Percentiles rank a stretch among this genome's conserved stretches.
Conservation (phyloP, 2,329 filamentous ascomycete species). For the Botrytis porri region DNA sequence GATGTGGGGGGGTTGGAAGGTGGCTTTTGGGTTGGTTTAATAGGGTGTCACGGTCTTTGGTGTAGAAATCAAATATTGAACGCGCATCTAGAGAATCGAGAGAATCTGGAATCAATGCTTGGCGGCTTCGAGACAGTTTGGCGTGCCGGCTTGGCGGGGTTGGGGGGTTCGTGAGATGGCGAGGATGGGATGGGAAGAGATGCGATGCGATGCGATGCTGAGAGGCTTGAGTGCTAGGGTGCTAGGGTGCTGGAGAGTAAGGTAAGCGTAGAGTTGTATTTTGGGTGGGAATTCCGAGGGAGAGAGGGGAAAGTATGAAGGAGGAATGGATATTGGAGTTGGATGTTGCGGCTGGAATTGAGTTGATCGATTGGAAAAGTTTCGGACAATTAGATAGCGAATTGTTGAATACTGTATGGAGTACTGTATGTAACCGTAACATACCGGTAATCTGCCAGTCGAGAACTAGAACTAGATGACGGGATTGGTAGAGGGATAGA, state of each 20-base stretch:
- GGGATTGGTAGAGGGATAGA: too few relatives aligned
- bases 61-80: too few relatives aligned
- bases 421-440: too few relatives aligned
- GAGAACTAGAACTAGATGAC: too few relatives aligned
- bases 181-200: neutral
- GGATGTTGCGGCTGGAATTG: neutral
- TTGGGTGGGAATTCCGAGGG: neutral
- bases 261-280: neutral
- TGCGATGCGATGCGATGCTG: neutral
- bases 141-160: conserved; percentile 4
- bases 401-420: neutral
- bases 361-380: neutral
- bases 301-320: neutral
- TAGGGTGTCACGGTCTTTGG: too few relatives aligned
- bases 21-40: too few relatives aligned
- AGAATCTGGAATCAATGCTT: neutral
- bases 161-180: neutral
- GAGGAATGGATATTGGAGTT: neutral
- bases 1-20: too few relatives aligned
- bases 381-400: conserved; percentile 2
- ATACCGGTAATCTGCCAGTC: neutral
- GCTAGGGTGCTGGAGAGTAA: too few relatives aligned
- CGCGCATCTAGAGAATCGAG: neutral
- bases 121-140: neutral
- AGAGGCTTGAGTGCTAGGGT: neutral